Percentiles rank a stretch among this genome's conserved stretches.
Conservation (phyloP, 1,284 basidiomycete genomes). For the Tylopilus sp. region DNA sequence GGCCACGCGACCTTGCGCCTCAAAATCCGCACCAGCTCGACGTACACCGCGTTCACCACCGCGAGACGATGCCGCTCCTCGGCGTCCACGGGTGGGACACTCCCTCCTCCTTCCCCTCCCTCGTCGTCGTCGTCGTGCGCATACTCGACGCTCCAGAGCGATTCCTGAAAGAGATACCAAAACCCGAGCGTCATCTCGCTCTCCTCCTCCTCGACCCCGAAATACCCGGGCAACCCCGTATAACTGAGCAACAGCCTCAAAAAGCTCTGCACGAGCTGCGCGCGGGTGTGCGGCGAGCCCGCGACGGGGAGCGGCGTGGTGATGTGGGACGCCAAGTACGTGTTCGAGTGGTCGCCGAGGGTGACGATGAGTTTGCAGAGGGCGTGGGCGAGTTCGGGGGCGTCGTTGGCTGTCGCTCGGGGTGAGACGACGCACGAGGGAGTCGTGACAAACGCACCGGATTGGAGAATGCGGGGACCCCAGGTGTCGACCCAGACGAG, state of each 20-base stretch:
- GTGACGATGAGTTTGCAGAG: conserved; percentile 78
- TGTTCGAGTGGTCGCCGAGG: conserved; percentile 80
- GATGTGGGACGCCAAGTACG: conserved; percentile 75
- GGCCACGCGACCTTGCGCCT: conserved; percentile 76
- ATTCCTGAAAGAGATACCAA: conserved; percentile 88
- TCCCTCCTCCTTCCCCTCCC: conserved; percentile 40
- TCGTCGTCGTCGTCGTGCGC: conserved; percentile 48
- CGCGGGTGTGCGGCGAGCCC: conserved; percentile 33
- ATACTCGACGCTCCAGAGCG: conserved; percentile 74
- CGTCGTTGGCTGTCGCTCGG: conserved; percentile 38
- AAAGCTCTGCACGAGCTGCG: conserved; percentile 66
- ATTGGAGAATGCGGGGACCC: conserved; percentile 54
- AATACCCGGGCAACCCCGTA: conserved; percentile 73
- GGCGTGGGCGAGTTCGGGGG: conserved; percentile 59
- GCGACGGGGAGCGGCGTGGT: conserved; percentile 41
- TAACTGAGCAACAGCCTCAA: conserved; percentile 71
- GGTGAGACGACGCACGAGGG: conserved; percentile 33
- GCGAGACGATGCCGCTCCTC: conserved; percentile 47
- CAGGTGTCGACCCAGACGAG: conserved; percentile 68
- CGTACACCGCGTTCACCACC: conserved; percentile 75
- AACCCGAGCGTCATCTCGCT: conserved; percentile 84
- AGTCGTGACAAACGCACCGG: too few species aligned
- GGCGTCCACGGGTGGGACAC: conserved; percentile 29
- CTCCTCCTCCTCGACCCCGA: conserved; percentile 79
- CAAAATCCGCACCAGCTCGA: conserved; percentile 69